Percentiles rank a stretch among this genome's conserved stretches.
phyloP scores from a whole-genome alignment of 495 filamentous ascomycete genomes.

The Xylaria intraflava region DNA sequence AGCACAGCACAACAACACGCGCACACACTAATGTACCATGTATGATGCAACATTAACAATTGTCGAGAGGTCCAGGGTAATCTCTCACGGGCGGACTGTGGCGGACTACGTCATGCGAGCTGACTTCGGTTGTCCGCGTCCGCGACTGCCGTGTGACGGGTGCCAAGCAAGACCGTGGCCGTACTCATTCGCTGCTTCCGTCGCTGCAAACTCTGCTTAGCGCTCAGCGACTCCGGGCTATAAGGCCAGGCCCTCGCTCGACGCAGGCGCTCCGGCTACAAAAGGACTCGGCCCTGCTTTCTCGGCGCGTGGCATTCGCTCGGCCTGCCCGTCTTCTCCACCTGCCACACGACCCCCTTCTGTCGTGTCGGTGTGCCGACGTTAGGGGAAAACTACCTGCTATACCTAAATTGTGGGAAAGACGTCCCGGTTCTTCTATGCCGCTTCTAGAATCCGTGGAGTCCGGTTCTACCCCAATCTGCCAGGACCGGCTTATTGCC shows the following conservation, averaged over 20 bases:
- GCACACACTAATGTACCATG: too few species aligned
- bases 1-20: too few species aligned
- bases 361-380: neutral
- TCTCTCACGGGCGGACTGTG: too few species aligned
- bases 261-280: constrained; percentile 9
- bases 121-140: neutral
- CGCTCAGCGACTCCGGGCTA: constrained; percentile 21
- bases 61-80: too few species aligned
- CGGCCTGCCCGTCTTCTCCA: constrained; percentile 26
- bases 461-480: constrained; percentile 2
- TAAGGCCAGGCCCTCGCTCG: neutral
- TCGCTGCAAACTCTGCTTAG: neutral
- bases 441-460: constrained; percentile 9
- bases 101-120: constrained; percentile 12
- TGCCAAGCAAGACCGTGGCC: too few species aligned
- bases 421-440: neutral
- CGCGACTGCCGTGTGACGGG: too few species aligned
- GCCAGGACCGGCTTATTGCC: neutral
- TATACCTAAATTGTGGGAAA: neutral
- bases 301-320: constrained; percentile 22
- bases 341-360: too few species aligned
- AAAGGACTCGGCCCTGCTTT: too few species aligned
- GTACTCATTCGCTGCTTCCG: too few species aligned
- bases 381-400: too few species aligned
- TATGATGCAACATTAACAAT: too few species aligned